Conservation (phyloP, 2,329 filamentous ascomycete genomes). For the Ampelomyces quisqualis region DNA sequence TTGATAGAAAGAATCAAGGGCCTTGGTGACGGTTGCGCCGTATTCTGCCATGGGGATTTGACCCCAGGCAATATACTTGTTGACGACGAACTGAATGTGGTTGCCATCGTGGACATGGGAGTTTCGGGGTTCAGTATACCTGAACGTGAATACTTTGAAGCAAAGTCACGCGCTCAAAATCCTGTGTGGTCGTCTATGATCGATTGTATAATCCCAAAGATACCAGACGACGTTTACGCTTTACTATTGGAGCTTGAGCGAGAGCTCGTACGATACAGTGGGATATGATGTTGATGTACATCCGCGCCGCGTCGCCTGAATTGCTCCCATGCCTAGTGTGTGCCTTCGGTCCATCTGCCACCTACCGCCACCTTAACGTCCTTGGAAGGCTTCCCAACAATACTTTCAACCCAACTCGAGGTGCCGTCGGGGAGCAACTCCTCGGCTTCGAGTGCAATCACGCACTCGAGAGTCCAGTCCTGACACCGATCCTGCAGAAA, state of each 20-base stretch:
- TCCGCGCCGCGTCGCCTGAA: no score
- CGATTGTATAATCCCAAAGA: slow-evolving; percentile 5
- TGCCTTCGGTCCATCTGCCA: background rate
- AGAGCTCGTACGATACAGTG: slow-evolving; percentile 10
- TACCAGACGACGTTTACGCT: slow-evolving; percentile 5
- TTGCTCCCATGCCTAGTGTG: no score
- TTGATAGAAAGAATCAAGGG: slow-evolving; percentile 9
- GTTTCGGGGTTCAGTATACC: slow-evolving; percentile 20
- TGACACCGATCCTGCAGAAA: slow-evolving; percentile 5
- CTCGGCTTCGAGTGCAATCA: slow-evolving; percentile 7
- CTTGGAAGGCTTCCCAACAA: slow-evolving; percentile 6
- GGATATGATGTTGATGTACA: no score
- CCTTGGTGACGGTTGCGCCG: slow-evolving; percentile 4
- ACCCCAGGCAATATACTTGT: slow-evolving; percentile 14
- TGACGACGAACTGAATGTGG: slow-evolving; percentile 10
- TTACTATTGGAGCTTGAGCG: slow-evolving; percentile 7
- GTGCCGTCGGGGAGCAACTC: no score
- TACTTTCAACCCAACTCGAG: slow-evolving; percentile 2
- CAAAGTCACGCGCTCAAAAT: slow-evolving; percentile 10
- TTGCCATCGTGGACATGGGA: slow-evolving; percentile 22
- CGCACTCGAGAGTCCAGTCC: slow-evolving; percentile 7
- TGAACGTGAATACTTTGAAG: slow-evolving; percentile 22
- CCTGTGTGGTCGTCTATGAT: slow-evolving; percentile 12
- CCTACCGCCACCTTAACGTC: slow-evolving; percentile 3
- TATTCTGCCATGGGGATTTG: slow-evolving; percentile 18